Percentiles rank a stretch among this genome's conserved stretches.
Conservation (phyloP, 2,329 filamentous ascomycete species). For the Tolypocladium capitatum region DNA sequence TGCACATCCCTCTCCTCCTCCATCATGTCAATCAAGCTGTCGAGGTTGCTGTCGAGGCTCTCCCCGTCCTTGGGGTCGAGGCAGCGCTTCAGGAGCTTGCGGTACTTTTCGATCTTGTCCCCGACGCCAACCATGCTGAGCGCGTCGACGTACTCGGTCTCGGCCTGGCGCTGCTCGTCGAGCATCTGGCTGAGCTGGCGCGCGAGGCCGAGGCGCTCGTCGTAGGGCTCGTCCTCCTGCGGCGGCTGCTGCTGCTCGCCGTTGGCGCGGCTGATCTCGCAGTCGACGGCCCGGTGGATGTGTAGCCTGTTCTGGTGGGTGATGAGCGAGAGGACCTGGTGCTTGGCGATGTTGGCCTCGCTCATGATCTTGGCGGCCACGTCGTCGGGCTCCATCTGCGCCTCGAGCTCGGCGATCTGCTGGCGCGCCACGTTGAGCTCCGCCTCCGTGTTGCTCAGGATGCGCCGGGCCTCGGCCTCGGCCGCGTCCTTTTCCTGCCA, state of each 20-base stretch:
- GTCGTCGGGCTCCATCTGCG: slow-evolving; percentile 41
- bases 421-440: slow-evolving; percentile 50
- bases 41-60: slow-evolving; percentile 51
- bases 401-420: slow-evolving; percentile 44
- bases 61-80: slow-evolving; percentile 54
- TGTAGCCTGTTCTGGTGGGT: slow-evolving; percentile 39
- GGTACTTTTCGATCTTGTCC: slow-evolving; percentile 62
- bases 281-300: slow-evolving; percentile 37
- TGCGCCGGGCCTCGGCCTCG: slow-evolving; percentile 52
- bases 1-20: slow-evolving; percentile 44
- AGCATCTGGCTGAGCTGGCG: slow-evolving; percentile 43
- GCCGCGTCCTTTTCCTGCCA: slow-evolving; percentile 59
- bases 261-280: slow-evolving; percentile 35
- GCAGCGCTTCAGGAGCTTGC: slow-evolving; percentile 54
- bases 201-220: slow-evolving; percentile 44
- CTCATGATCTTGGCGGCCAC: slow-evolving; percentile 33
- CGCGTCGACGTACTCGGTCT: slow-evolving; percentile 55
- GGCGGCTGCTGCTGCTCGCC: slow-evolving; percentile 22
- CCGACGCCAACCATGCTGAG: slow-evolving; percentile 56
- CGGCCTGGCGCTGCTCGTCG: slow-evolving; percentile 46
- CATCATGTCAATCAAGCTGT: slow-evolving; percentile 49
- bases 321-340: slow-evolving; percentile 35
- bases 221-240: slow-evolving; percentile 30
- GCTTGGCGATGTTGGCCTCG: slow-evolving; percentile 37
- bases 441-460: slow-evolving; percentile 52